Conservation (phyloP, 495 filamentous ascomycete species). For the Darksidea phi region DNA sequence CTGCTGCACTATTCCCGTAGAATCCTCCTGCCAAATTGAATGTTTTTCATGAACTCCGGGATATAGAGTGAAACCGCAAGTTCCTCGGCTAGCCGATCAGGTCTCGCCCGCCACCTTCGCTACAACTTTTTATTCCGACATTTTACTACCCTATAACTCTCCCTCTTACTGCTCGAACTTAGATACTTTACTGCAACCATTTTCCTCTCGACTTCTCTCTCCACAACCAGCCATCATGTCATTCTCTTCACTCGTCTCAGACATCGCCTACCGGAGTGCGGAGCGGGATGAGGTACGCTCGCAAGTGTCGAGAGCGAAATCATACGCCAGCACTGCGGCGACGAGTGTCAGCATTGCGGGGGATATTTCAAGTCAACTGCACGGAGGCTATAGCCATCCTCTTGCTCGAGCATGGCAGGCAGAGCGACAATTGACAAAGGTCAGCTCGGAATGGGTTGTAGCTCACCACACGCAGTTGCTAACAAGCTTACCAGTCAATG, state of each 20-base stretch:
- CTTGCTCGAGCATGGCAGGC: conserved; percentile 91
- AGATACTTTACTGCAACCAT: not conserved
- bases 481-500: conserved; percentile 67
- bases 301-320: conserved; percentile 70
- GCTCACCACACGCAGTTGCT: not conserved
- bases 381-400: conserved; percentile 92
- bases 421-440: conserved; percentile 95
- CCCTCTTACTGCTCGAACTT: too few relatives aligned
- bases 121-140: too few relatives aligned
- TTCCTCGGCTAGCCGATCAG: too few relatives aligned
- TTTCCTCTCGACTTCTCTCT: not conserved
- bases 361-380: conserved; percentile 91
- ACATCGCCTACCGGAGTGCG: conserved; percentile 70
- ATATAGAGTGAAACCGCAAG: too few relatives aligned
- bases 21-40: too few relatives aligned
- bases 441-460: conserved; percentile 40
- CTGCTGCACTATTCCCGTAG: too few relatives aligned
- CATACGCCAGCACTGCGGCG: conserved; percentile 83
- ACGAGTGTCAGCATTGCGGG: conserved; percentile 91
- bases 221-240: conserved; percentile 61
- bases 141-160: not conserved
- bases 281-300: conserved; percentile 61
- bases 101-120: too few relatives aligned
- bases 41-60: too few relatives aligned
- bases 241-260: conserved; percentile 85